A percentile compares a stretch with the other conserved stretches of the same genome.
phyloP scores from a whole-genome alignment of 2,329 filamentous ascomycete genomes.

The Colletotrichum agaves region DNA sequence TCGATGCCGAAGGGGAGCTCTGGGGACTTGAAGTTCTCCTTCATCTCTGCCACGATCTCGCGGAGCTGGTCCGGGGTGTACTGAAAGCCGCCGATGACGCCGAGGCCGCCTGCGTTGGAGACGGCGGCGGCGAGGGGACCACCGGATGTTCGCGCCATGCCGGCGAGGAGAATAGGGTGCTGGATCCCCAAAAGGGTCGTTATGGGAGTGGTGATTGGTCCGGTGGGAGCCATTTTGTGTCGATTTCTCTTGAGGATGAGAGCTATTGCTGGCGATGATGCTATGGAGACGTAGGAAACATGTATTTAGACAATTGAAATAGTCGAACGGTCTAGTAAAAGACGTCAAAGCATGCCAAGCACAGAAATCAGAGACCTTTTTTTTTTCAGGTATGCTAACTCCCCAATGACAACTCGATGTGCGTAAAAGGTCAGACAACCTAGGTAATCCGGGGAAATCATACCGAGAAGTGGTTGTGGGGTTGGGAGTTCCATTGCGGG shows the following conservation, averaged over 20 bases:
- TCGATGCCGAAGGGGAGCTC: constrained; percentile 89
- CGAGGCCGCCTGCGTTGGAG: constrained; percentile 87
- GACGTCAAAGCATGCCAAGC: not conserved
- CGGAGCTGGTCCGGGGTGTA: constrained; percentile 81
- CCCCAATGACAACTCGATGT: constrained; percentile 5
- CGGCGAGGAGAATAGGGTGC: constrained; percentile 91
- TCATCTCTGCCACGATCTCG: constrained; percentile 86
- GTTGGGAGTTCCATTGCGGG: constrained; percentile 43
- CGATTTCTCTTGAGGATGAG: not conserved
- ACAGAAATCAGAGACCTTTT: not conserved
- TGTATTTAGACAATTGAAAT: not conserved
- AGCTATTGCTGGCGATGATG: not conserved
- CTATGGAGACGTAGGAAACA: not conserved
- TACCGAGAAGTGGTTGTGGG: constrained; percentile 20
- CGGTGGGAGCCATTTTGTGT: constrained; percentile 52
- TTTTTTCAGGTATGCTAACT: not conserved
- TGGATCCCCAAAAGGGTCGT: constrained; percentile 83
- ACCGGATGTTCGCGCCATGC: constrained; percentile 89
- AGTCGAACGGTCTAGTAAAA: not conserved
- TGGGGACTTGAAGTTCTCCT: constrained; percentile 73
- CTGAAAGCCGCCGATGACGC: constrained; percentile 77
- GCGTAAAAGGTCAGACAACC: constrained; percentile 44
- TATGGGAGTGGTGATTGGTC: constrained; percentile 79
- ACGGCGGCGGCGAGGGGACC: constrained; percentile 85
- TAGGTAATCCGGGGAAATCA: constrained; percentile 36